phyloP scores from a whole-genome alignment of 768 basidiomycete genomes.

The Cystoderma amianthinum region DNA sequence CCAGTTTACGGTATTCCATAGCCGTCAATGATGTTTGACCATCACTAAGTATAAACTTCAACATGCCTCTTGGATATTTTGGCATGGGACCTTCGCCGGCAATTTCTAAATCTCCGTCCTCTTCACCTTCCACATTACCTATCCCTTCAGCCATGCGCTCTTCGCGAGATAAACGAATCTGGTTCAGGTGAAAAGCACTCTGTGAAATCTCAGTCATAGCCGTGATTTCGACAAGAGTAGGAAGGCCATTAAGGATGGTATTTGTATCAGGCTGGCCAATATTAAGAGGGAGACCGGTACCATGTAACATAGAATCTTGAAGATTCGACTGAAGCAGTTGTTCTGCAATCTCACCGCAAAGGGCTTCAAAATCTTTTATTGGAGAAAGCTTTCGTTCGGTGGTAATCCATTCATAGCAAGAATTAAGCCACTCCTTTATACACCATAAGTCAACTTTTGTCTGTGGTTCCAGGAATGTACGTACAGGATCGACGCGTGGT shows the following conservation, averaged over 20 bases:
- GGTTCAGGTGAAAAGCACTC: conserved; percentile 77
- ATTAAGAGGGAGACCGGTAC: conserved; percentile 59
- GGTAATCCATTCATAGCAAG: conserved; percentile 61
- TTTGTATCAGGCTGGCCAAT: conserved; percentile 27
- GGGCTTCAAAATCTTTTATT: conserved; percentile 36
- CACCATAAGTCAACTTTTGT: conserved; percentile 2
- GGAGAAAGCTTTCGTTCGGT: conserved; percentile 41
- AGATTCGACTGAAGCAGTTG: conserved; percentile 74
- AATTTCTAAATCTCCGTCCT: conserved; percentile 49
- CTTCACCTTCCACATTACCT: conserved; percentile 34
- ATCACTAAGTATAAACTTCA: conserved; percentile 72
- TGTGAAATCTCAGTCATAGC: conserved; percentile 79
- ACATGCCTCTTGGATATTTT: conserved; percentile 75
- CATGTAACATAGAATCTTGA: conserved; percentile 59
- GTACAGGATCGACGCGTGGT: conserved; percentile 59
- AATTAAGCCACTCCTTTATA: conserved; percentile 69
- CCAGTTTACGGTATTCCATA: conserved; percentile 70
- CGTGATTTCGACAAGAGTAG: conserved; percentile 69
- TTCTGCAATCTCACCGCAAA: conserved; percentile 46
- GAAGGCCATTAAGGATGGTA: conserved; percentile 26
- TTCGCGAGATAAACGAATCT: conserved; percentile 55
- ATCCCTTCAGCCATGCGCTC: conserved; percentile 56
- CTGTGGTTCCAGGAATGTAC: conserved; percentile 7
- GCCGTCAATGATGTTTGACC: conserved; percentile 64
- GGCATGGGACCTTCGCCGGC: conserved; percentile 74